Conservation (phyloP, 306 rosid species). For the Lupinus albus region DNA sequence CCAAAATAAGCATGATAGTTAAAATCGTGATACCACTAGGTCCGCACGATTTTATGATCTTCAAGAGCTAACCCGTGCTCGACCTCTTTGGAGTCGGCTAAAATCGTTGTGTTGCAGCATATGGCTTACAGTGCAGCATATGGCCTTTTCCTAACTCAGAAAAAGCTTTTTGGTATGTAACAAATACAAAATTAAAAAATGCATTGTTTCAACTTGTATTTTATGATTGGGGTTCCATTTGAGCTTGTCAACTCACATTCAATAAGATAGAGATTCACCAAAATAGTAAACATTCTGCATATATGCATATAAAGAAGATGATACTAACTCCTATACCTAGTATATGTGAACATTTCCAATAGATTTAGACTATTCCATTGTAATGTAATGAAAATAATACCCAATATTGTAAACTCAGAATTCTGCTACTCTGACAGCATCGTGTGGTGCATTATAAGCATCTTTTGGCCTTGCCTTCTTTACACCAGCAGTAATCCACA, state of each 20-base stretch:
- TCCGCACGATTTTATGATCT: too few species aligned
- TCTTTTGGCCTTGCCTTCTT: slow-evolving; percentile 88
- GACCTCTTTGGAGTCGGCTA: too few species aligned
- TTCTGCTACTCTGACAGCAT: slow-evolving; percentile 65
- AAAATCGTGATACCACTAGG: too few species aligned
- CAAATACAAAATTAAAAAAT: neutral
- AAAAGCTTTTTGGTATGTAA: neutral
- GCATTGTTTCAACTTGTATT: slow-evolving; percentile 15
- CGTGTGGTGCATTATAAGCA: slow-evolving; percentile 63
- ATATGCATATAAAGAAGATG: slow-evolving; percentile 12
- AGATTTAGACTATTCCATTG: slow-evolving; percentile 22
- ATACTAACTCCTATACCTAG: slow-evolving; percentile 36
- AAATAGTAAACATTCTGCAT: slow-evolving; percentile 36
- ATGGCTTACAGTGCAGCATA: too few species aligned
- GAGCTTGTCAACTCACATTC: slow-evolving; percentile 13
- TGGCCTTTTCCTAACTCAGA: neutral
- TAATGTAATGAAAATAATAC: slow-evolving; percentile 19
- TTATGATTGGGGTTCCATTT: slow-evolving; percentile 20
- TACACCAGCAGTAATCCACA: slow-evolving; percentile 89
- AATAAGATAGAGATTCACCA: slow-evolving; percentile 37
- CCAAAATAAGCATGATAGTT: too few species aligned
- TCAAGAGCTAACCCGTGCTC: too few species aligned
- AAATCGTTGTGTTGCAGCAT: too few species aligned
- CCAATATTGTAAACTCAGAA: slow-evolving; percentile 50
- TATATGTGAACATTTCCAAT: slow-evolving; percentile 32